phyloP scores from a whole-genome alignment of 768 basidiomycete species.

The Boletus rex-veris region DNA sequence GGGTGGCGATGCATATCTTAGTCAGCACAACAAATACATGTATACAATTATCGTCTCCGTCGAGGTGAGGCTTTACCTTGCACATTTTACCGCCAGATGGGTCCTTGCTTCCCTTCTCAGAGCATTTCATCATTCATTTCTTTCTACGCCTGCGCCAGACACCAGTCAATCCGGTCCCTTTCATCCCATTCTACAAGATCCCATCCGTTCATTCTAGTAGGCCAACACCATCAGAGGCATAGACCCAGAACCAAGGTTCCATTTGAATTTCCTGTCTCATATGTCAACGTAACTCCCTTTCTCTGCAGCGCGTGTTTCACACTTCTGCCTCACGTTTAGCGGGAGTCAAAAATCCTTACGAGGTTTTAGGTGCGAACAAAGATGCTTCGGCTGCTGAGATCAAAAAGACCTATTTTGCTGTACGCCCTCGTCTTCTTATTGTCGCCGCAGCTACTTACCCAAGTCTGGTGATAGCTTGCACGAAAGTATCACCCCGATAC shows the following conservation, averaged over 20 bases:
- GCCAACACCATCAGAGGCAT: conserved; percentile 15
- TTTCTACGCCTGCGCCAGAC: conserved; percentile 53
- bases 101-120: conserved; percentile 47
- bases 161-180: conserved; percentile 32
- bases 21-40: conserved; percentile 21
- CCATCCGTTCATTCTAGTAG: conserved; percentile 17
- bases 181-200: conserved; percentile 40
- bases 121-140: conserved; percentile 52
- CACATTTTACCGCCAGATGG: conserved; percentile 35
- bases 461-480: conserved; percentile 66
- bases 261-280: conserved; percentile 7
- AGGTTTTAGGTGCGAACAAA: conserved; percentile 82
- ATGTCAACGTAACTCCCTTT: conserved; percentile 19
- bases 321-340: conserved; percentile 50
- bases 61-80: too few species aligned
- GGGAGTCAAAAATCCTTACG: conserved; percentile 80
- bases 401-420: conserved; percentile 96
- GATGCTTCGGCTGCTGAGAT: conserved; percentile 86
- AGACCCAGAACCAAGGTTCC: conserved; percentile 39
- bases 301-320: conserved; percentile 69
- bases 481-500: conserved; percentile 98
- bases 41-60: conserved; percentile 4
- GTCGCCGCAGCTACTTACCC: conserved; percentile 13
- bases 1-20: conserved; percentile 10
- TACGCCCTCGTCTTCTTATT: conserved; percentile 39